phyloP scores from a whole-genome alignment of 306 rosid species.

The Cucumis melo region DNA sequence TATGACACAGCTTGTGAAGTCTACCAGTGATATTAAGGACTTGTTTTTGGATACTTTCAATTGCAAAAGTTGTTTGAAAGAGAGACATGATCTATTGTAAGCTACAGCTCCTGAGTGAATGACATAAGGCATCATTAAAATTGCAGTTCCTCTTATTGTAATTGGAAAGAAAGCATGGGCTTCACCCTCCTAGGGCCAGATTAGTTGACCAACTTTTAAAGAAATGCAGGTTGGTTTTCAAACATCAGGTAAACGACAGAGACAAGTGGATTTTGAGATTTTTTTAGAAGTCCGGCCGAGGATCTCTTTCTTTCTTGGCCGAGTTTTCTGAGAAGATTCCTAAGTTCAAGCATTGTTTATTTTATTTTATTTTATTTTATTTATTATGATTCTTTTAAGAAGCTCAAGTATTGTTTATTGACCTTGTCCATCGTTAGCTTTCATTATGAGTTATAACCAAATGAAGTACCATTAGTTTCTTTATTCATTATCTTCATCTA shows the following conservation, averaged over 20 bases:
- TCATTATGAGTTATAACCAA: neutral
- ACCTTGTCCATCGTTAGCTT: neutral
- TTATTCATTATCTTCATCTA: neutral
- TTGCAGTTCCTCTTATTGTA: neutral
- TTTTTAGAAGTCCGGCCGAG: slow-evolving; percentile 4
- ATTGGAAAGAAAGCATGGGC: neutral
- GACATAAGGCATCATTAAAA: neutral
- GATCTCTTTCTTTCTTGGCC: neutral
- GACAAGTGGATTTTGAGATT: neutral
- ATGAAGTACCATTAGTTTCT: neutral
- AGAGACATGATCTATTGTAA: neutral
- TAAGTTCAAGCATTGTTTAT: neutral
- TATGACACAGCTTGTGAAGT: neutral
- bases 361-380: neutral
- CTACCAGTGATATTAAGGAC: neutral
- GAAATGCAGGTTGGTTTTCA: neutral
- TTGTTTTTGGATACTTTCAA: neutral
- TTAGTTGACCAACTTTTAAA: neutral
- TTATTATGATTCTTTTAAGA: too few species aligned
- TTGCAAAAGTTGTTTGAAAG: neutral
- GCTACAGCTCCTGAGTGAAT: neutral
- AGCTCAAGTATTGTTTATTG: neutral
- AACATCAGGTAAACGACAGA: neutral
- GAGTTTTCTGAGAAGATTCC: neutral
- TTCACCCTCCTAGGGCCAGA: neutral